phyloP scores from a whole-genome alignment of 2,329 filamentous ascomycete genomes.

The Alternaria alternata region DNA sequence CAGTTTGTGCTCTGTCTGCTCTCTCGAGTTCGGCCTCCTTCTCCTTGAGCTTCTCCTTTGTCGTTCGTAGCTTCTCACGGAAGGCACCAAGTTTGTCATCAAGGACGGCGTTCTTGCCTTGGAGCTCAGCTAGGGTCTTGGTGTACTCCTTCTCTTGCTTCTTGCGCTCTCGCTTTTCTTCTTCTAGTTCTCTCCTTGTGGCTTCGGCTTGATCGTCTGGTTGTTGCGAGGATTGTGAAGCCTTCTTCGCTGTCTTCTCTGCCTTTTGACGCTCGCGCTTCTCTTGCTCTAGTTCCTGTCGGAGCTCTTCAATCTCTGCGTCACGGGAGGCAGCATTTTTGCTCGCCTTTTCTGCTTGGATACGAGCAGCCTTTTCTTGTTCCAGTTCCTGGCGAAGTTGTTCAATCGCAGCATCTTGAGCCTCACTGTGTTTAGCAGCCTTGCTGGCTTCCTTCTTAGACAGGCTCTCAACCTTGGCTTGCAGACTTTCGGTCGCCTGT shows the following conservation, averaged over 20 bases:
- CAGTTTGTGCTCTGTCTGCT: conserved; percentile 54
- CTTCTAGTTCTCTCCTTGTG: conserved; percentile 59
- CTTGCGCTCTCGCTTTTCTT: conserved; percentile 61
- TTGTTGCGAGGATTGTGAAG: conserved; percentile 51
- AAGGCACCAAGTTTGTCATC: conserved; percentile 76
- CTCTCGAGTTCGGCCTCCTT: conserved; percentile 61
- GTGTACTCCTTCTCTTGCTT: conserved; percentile 62
- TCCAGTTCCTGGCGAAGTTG: conserved; percentile 50
- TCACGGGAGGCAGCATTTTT: conserved; percentile 41
- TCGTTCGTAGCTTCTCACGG: conserved; percentile 72
- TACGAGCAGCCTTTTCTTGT: conserved; percentile 51
- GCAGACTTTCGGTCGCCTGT: conserved; percentile 37
- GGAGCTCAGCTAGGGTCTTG: conserved; percentile 67
- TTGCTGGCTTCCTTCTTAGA: conserved; percentile 43
- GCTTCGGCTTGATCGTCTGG: conserved; percentile 56
- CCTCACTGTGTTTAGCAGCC: conserved; percentile 48
- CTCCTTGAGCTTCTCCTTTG: conserved; percentile 77
- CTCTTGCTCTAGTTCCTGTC: conserved; percentile 55
- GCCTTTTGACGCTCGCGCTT: conserved; percentile 39
- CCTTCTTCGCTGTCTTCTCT: conserved; percentile 48
- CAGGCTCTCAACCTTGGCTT: conserved; percentile 46
- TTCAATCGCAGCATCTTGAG: conserved; percentile 41
- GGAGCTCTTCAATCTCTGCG: conserved; percentile 41
- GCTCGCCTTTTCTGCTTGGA: conserved; percentile 42
- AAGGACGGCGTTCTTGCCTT: conserved; percentile 69